Conservation (phyloP, 306 rosid genomes). For the Albizia julibrissin region DNA sequence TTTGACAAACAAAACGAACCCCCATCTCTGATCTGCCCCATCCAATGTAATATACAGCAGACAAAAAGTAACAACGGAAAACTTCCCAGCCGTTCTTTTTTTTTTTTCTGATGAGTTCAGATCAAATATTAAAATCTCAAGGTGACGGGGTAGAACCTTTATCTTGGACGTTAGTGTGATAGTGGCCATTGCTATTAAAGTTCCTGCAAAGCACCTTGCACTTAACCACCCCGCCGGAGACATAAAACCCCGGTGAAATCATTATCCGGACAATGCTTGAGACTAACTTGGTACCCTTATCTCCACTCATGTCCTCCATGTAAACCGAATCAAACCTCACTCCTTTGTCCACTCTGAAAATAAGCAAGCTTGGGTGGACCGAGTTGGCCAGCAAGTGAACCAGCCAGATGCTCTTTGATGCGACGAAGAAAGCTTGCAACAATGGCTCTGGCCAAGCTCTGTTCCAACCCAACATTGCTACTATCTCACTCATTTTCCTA, state of each 20-base stretch:
- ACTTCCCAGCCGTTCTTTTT: slow-evolving; percentile 10
- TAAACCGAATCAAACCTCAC: slow-evolving; percentile 64
- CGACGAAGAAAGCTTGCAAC: slow-evolving; percentile 84
- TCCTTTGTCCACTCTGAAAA: slow-evolving; percentile 74
- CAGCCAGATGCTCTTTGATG: slow-evolving; percentile 85
- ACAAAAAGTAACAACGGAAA: slow-evolving; percentile 7
- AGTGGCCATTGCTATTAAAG: slow-evolving; percentile 36
- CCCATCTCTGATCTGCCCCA: background rate
- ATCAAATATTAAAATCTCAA: background rate
- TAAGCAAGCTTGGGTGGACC: slow-evolving; percentile 67
- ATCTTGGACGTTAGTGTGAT: slow-evolving; percentile 24
- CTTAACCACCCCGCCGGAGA: slow-evolving; percentile 68
- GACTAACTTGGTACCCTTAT: slow-evolving; percentile 50
- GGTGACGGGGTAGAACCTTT: slow-evolving; percentile 43
- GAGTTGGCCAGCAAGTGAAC: slow-evolving; percentile 80
- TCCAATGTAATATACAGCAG: background rate
- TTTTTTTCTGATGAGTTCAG: background rate
- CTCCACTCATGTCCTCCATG: slow-evolving; percentile 89
- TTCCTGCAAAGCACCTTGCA: slow-evolving; percentile 90
- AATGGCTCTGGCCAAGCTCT: slow-evolving; percentile 94
- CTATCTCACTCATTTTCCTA: slow-evolving; percentile 94
- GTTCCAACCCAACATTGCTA: slow-evolving; percentile 90
- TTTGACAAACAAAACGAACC: background rate
- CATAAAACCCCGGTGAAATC: slow-evolving; percentile 94
- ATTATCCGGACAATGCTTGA: slow-evolving; percentile 70